phyloP scores from a whole-genome alignment of 441 rosid species.

The Gossypium schwendimanii region DNA sequence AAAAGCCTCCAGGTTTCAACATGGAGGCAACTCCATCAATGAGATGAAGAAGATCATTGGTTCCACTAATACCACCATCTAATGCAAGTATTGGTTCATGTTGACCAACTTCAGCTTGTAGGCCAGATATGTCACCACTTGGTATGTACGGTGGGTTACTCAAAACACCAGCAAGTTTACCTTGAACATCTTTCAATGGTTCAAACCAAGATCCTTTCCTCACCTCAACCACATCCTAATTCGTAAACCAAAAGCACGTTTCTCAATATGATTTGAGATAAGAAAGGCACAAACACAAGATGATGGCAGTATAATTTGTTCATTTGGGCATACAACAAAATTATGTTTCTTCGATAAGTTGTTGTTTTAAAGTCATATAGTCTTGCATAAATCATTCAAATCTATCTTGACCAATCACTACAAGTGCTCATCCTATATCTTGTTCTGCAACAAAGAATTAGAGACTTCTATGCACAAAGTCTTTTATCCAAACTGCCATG shows the following conservation, averaged over 20 bases:
- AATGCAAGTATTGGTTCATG: slow-evolving; percentile 87
- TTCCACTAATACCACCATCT: slow-evolving; percentile 71
- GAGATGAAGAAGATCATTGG: slow-evolving; percentile 66
- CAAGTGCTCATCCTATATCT: not conserved
- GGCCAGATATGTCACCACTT: slow-evolving; percentile 44
- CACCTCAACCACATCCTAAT: slow-evolving; percentile 50
- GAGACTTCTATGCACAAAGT: not conserved
- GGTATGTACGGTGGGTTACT: slow-evolving; percentile 95
- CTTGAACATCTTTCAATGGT: slow-evolving; percentile 56
- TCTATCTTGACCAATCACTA: not conserved
- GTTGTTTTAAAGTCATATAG: not conserved
- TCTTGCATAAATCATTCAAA: not conserved
- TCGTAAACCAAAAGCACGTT: slow-evolving; percentile 8
- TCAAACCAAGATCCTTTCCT: slow-evolving; percentile 83
- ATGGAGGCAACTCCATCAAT: slow-evolving; percentile 51
- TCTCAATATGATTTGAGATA: not conserved
- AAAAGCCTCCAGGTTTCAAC: slow-evolving; percentile 73
- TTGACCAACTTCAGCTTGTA: slow-evolving; percentile 85
- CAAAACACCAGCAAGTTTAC: slow-evolving; percentile 62
- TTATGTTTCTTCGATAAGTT: not conserved
- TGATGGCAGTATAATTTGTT: not conserved
- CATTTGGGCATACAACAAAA: not conserved
- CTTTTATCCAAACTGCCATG: not conserved
- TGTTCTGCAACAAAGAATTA: not conserved
- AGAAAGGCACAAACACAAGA: not conserved